Evolutionary conservation across 257 asterid genomes (phyloP), one percentile per base, ranked within the genome.

Genomic region (Eucommia ulmoides): DNA sequence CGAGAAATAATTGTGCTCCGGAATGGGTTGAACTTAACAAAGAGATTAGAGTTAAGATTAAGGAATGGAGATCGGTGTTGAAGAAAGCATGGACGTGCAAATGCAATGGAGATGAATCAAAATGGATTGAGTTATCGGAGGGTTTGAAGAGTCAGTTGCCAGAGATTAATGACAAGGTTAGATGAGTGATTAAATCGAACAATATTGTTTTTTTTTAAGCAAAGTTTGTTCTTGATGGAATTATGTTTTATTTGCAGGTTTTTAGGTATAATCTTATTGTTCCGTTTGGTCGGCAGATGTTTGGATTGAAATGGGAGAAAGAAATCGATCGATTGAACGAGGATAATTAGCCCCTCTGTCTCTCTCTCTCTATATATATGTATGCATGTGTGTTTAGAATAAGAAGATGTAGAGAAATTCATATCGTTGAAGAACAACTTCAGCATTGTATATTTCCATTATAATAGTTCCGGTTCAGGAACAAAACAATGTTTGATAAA

Each of bases 1-100:
- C 83, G 49, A 79, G 72, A 52, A 88, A 88, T 33, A 88, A 88
- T 20, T 88, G 83, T 66, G 93, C 97, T 7, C 97, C 93, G 0
- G 91, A 83, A 70, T 88, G 97, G 95, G 82, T 88, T 22, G 97
- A 88, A 60, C 78, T 81, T n/a, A 84, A 88, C 75, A 88, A 84
- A 60, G 92, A 81, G 64, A 79, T 84, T 58, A 67, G 93, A 49
- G 64, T 24, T 58, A 68, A 63, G 25, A 67, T 81, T 61, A 44
- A 64, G 1, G 64, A 59, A 55, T 88, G 95, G 95, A 76, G 93
- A 58, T 19, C 19, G 47, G 57, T 82, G 23, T 84, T 88, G 22
- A 55, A 63, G 66, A 83, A 71, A 66, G 88, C 93, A 25, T 79
- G 80, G 79, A n/a, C 41, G 41, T 46, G 26, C 25, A 70, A 56